Conservation (phyloP, 2,329 filamentous ascomycete species). For the Trichoderma endophyticum region DNA sequence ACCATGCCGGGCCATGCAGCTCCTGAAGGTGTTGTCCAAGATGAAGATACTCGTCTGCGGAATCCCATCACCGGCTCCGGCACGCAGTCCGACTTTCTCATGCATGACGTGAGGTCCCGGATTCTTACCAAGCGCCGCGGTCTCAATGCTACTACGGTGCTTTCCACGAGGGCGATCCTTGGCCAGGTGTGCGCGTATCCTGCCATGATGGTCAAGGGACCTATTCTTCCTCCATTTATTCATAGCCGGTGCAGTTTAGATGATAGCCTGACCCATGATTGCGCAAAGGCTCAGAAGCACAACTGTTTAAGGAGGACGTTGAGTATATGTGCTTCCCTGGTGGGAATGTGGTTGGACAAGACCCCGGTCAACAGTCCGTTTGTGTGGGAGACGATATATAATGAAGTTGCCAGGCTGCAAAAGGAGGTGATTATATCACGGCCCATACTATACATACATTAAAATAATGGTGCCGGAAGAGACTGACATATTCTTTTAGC, state of each 20-base stretch:
- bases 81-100: background rate
- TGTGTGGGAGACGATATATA: slow-evolving; percentile 24
- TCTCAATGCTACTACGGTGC: slow-evolving; percentile 8
- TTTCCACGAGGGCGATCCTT: slow-evolving; percentile 19
- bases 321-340: slow-evolving; percentile 21
- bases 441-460: too few species aligned
- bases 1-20: background rate
- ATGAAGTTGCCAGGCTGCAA: slow-evolving; percentile 17
- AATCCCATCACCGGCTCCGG: background rate
- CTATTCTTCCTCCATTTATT: slow-evolving; percentile 24
- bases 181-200: slow-evolving; percentile 24
- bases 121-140: slow-evolving; percentile 16
- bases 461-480: too few species aligned
- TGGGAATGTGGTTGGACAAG: slow-evolving; percentile 21
- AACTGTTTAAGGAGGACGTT: slow-evolving; percentile 20
- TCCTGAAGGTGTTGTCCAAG: background rate
- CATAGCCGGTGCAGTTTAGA: slow-evolving; percentile 19
- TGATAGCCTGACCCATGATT: slow-evolving; percentile 2
- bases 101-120: background rate
- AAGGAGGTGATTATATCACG: slow-evolving; percentile 21
- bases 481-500: background rate
- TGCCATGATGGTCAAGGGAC: slow-evolving; percentile 21
- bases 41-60: background rate
- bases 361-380: slow-evolving; percentile 19
- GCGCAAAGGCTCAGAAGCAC: slow-evolving; percentile 13